Base-by-base conservation (phyloP, 805 yeast genomes). In the Candida suzukii region DNA sequence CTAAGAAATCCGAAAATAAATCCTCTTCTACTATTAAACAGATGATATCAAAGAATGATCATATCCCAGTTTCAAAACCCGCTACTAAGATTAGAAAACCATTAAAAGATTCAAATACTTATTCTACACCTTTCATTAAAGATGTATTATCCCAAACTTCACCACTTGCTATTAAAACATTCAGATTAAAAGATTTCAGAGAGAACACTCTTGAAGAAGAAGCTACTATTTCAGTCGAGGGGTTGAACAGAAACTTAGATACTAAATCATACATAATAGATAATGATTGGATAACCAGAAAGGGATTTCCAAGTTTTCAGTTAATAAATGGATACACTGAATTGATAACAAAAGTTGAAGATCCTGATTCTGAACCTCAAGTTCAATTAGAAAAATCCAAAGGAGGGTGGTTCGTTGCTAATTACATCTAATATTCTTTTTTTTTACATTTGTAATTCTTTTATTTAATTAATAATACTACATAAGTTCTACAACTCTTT, bases 181-280 rank as follows among this genome's bases (percentile, higher is more conserved):
- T 13, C 19, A 13, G 10, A 3, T 32, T 20, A 24, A 32, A 32
- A 19, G 10, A 10, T 9, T 17, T 35, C n/a, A 24, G 13, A 7
- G 29, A 25, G 14, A 11, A 22, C 16, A 45, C 47, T 4, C 11
- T 22, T 28, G 40, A 37, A 22, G 37, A 35, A 35, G 18, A 24
- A n/a, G 9, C 16, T 7, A 25, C 17, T 24, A 18, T 33, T 3
- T 19, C 35, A 31, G 14, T 31, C 8, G 22, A 8, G 24, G 22
- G 18, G 8, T 19, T 31, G 35, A 31, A 4, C 8, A 16, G n/a
- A 16, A 6, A 29, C 21, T 31, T 17, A 6, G 13, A 5, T 8
- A 5, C 26, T 21, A 11, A 16, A 14, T 21, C 19, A 14, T 21
- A 14, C 10, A 14, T 6, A 4, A 16, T 14, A 10, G 37, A 35